Evolutionary conservation across 495 filamentous ascomycete species (phyloP).

Genomic region (Trichocladium uniseriatum): DNA sequence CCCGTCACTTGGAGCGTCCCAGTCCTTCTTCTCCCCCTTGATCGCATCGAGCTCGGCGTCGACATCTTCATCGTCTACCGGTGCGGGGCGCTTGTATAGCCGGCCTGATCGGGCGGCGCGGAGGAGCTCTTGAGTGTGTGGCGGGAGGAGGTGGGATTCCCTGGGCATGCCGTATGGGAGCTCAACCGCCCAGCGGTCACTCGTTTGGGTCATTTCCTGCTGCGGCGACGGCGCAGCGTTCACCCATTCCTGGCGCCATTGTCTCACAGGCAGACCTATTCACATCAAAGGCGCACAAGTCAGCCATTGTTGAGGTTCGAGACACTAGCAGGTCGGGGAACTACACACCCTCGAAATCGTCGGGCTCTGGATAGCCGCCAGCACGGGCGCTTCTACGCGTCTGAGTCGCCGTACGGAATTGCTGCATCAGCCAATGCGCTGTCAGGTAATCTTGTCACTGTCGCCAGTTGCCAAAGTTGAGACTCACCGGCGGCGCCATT

Average conservation of each 20-base stretch:
- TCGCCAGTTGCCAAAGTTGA: no score
- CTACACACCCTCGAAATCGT: slow-evolving; percentile 71
- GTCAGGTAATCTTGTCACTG: neutral
- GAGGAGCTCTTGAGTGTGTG: slow-evolving; percentile 74
- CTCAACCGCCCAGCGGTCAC: slow-evolving; percentile 46
- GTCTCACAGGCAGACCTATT: slow-evolving; percentile 70
- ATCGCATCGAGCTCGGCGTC: slow-evolving; percentile 38
- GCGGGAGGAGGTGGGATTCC: slow-evolving; percentile 70
- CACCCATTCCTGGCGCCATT: slow-evolving; percentile 71
- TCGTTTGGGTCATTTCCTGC: slow-evolving; percentile 41
- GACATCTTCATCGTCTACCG: slow-evolving; percentile 44
- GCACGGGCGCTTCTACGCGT: slow-evolving; percentile 64
- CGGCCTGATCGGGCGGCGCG: slow-evolving; percentile 68
- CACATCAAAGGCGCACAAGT: neutral
- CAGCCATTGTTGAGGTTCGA: neutral
- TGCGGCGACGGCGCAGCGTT: slow-evolving; percentile 58
- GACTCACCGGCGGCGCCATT: slow-evolving; percentile 29
- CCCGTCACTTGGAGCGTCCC: slow-evolving; percentile 42
- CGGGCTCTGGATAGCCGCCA: slow-evolving; percentile 75
- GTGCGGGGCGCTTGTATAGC: slow-evolving; percentile 50
- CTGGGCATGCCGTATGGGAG: slow-evolving; percentile 70
- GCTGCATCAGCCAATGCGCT: slow-evolving; percentile 2
- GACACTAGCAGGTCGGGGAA: neutral
- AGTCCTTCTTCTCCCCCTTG: slow-evolving; percentile 40
- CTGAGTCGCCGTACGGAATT: slow-evolving; percentile 50